These are phyloP conservation scores for Cryphonectria radicalis DNA, from an alignment of 2,329 filamentous ascomycete species.

Conservation along the genomic window DNA sequence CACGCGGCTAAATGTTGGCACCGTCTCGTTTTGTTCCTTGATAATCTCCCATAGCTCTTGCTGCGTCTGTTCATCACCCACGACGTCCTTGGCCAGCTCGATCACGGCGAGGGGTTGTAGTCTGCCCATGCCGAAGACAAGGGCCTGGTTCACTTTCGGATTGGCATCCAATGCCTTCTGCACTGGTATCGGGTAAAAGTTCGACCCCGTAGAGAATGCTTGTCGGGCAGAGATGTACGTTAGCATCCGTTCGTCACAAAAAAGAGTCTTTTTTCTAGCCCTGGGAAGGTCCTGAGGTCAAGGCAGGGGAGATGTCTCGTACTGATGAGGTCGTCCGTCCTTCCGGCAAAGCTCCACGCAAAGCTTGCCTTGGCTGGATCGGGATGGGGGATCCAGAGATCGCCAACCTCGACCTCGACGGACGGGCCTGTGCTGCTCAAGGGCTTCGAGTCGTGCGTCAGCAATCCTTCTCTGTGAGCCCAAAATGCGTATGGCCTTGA, in stretches of 20 bases:
- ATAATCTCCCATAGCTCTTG: constrained; percentile 25
- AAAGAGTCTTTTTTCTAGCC: neutral
- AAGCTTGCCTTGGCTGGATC: constrained; percentile 30
- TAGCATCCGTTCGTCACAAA: neutral
- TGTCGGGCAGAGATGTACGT: neutral
- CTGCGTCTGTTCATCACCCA: neutral
- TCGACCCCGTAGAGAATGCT: constrained; percentile 21
- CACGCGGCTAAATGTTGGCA: constrained; percentile 16
- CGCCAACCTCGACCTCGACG: constrained; percentile 28
- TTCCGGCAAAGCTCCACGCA: constrained; percentile 31
- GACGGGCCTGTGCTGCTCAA: constrained; percentile 4
- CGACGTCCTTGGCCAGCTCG: constrained; percentile 13
- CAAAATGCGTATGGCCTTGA: constrained; percentile 27
- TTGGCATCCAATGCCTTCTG: constrained; percentile 14
- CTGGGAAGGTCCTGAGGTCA: neutral
- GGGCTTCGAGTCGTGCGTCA: constrained; percentile 15
- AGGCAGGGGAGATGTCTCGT: neutral
- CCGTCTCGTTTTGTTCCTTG: constrained; percentile 6
- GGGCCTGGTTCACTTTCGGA: constrained; percentile 9
- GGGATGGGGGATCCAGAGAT: constrained; percentile 33
- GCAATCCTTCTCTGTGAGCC: constrained; percentile 21
- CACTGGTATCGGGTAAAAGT: constrained; percentile 21
- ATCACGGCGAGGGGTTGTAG: constrained; percentile 24
- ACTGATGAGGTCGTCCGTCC: constrained; percentile 31
- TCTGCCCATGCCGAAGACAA: constrained; percentile 21